Percentiles rank a stretch among this genome's conserved stretches.
Conservation (phyloP, 2,329 filamentous ascomycete species). For the Phialophora chinensis region DNA sequence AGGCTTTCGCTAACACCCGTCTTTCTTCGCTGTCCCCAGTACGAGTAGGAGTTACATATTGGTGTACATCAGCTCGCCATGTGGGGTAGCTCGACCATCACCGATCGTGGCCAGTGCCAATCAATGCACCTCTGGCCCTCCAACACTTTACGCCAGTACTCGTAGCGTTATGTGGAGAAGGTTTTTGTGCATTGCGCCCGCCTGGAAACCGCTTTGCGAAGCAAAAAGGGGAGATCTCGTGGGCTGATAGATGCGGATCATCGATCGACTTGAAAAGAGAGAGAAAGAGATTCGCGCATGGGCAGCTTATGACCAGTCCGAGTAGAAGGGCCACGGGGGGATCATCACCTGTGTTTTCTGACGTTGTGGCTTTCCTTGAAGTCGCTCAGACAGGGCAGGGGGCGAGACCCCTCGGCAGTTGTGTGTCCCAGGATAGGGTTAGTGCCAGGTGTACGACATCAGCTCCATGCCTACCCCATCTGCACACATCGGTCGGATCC, state of each 20-base stretch:
- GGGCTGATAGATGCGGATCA: background rate
- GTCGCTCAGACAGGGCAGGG: background rate
- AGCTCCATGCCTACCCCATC: conserved; percentile 19
- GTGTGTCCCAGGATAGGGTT: conserved; percentile 13
- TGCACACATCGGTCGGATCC: conserved; percentile 3
- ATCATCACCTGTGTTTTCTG: background rate
- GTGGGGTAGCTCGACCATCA: conserved; percentile 15
- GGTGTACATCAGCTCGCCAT: conserved; percentile 7
- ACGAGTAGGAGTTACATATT: no score
- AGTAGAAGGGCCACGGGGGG: background rate
- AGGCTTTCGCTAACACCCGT: conserved; percentile 6
- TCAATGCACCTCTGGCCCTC: background rate
- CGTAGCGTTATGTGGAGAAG: conserved; percentile 24
- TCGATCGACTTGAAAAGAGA: background rate
- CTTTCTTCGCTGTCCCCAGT: conserved; percentile 1
- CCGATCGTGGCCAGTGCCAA: background rate
- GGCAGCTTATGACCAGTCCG: background rate
- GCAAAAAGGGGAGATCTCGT: background rate
- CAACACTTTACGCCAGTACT: background rate
- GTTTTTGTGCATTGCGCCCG: conserved; percentile 1
- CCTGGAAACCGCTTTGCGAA: background rate
- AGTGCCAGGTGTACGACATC: background rate
- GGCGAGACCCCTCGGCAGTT: conserved; percentile 23
- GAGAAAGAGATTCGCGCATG: background rate
- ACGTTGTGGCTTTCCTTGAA: background rate